Base-by-base conservation (phyloP, 1,139 yeast species). In the Suhomyces atakaporum region DNA sequence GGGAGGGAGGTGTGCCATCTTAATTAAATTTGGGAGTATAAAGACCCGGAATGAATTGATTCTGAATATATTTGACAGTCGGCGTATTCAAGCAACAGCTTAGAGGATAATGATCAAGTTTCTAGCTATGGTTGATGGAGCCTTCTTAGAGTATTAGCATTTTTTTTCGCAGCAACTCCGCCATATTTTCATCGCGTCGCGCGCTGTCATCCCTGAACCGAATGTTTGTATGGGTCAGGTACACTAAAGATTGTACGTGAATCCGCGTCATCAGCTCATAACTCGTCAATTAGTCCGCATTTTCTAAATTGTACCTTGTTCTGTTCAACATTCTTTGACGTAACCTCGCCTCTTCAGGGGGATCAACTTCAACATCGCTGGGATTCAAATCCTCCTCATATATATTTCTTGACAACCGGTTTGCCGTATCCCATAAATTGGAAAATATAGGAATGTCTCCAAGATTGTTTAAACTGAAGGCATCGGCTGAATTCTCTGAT, bases 361-460 rank as follows among this genome's bases (percentile, higher is more conserved):
- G 20, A 8, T 34, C 36, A 14, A 20, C 31, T 11, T 16, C 26
- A 9, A 4, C 29, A 5, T 18, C 34, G 16, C 20, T 32, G 27
- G 14, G 15, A 10, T 5, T 33, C 36, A 9, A 12, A 18, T 15
- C 21, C 27, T n/a, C 24, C 7, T 36, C 40, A 12, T 12, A 10
- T 23, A 36, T 14, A 21, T 24, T 25, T 10, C 25, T 23, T 13
- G 38, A 32, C 16, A 35, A 29, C 15, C 27, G 25, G 26, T 28
- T 28, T 11, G 42, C 40, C 19, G 38, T 37, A 10, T 53, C 57
- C 36, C 46, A 39, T 26, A 50, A 49, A 33, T 53, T 50, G 21
- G 69, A 62, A 45, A 66, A 65, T 16, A 66, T 64, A 11, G 67
- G 67, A 26, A 65, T 53, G 39, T 63, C 63, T 2, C 58, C 54